A percentile compares a stretch with the other conserved stretches of the same genome.
Evolutionary conservation across 2,329 filamentous ascomycete species (phyloP).

Genomic region (Talaromyces atroroseus): DNA sequence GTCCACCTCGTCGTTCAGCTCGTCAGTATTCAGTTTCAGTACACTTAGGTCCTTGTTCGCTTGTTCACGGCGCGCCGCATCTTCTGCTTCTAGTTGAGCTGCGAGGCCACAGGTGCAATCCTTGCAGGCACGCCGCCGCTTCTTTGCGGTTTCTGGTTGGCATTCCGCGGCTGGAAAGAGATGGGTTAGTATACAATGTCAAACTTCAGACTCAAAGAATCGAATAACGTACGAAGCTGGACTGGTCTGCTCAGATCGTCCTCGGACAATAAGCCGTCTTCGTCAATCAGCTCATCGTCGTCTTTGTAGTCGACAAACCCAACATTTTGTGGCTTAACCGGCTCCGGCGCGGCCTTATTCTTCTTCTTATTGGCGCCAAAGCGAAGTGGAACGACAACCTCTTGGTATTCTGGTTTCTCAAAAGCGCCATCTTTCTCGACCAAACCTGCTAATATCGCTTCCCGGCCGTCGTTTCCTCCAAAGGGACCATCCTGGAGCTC

Average conservation of each 20-base stretch:
- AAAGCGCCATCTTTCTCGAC: conserved; percentile 58
- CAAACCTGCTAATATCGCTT: conserved; percentile 79
- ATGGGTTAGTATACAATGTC: background rate
- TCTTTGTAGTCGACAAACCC: conserved; percentile 9
- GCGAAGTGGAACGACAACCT: conserved; percentile 56
- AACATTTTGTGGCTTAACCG: conserved; percentile 18
- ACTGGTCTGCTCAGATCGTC: conserved; percentile 75
- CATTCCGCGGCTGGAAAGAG: conserved; percentile 67
- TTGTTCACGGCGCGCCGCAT: conserved; percentile 59
- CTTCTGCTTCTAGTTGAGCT: conserved; percentile 78
- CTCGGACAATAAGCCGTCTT: conserved; percentile 78
- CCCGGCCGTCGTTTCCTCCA: conserved; percentile 43
- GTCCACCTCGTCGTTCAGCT: conserved; percentile 76
- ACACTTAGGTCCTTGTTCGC: conserved; percentile 55
- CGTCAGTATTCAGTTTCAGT: conserved; percentile 65
- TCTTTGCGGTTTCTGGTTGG: conserved; percentile 80
- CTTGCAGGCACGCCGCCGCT: conserved; percentile 90
- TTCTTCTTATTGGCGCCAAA: conserved; percentile 55
- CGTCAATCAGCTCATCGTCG: conserved; percentile 79
- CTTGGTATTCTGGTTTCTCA: conserved; percentile 63
- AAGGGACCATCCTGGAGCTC: conserved; percentile 62
- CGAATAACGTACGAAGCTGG: conserved; percentile 64
- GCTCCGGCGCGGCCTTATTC: conserved; percentile 8
- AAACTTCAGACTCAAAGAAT: conserved; percentile 7
- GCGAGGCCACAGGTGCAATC: conserved; percentile 95